Evolutionary conservation across 768 basidiomycete genomes (phyloP).

Genomic region (Leccinellum albellum): DNA sequence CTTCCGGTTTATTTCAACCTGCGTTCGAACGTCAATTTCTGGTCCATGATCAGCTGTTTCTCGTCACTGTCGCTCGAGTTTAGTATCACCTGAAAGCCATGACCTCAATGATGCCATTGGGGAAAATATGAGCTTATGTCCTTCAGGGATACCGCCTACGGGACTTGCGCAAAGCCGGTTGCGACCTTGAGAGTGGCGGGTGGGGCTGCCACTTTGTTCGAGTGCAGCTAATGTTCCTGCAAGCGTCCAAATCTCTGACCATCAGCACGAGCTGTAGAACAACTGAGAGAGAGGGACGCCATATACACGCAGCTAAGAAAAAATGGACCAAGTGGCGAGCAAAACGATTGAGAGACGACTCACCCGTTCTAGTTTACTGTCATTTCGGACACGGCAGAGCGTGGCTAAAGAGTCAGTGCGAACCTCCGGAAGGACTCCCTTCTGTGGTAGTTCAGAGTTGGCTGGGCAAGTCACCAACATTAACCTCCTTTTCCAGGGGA

Average conservation of each 20-base stretch:
- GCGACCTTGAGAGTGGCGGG: neutral
- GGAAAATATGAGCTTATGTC: no score
- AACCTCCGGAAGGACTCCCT: slow-evolving; percentile 3
- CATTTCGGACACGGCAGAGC: slow-evolving; percentile 1
- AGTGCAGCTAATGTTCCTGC: neutral
- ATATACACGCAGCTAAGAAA: neutral
- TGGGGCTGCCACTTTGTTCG: neutral
- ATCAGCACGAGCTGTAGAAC: neutral
- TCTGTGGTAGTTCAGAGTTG: slow-evolving; percentile 4
- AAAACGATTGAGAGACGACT: neutral
- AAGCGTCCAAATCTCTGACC: neutral
- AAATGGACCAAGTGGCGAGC: slow-evolving; percentile 1
- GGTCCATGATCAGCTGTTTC: no score
- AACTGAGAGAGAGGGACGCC: neutral
- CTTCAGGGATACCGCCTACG: neutral
- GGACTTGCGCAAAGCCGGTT: neutral
- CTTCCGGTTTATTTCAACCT: no score
- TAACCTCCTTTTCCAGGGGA: slow-evolving; percentile 10
- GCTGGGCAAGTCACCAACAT: neutral
- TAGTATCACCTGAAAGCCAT: no score
- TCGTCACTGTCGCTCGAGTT: no score
- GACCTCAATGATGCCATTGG: no score
- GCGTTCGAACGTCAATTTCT: no score
- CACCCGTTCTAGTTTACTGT: slow-evolving; percentile 1
- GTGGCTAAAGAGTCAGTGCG: neutral